phyloP scores from a whole-genome alignment of 2,329 filamentous ascomycete species.

The Sarocladium oryzae region DNA sequence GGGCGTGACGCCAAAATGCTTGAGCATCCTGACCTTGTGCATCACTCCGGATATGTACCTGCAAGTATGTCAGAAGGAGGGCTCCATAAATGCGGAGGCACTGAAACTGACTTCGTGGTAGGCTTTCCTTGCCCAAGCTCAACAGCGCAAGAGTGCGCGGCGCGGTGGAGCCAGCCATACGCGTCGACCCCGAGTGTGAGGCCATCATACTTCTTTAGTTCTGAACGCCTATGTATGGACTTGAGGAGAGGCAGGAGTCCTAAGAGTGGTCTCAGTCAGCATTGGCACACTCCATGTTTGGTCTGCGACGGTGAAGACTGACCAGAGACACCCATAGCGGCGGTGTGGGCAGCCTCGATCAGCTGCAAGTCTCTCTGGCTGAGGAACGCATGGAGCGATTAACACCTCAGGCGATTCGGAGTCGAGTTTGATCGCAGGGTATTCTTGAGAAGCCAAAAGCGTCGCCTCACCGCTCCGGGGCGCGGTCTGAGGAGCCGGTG shows the following conservation, averaged over 20 bases:
- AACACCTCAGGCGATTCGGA: neutral
- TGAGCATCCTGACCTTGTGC: constrained; percentile 86
- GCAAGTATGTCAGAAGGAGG: constrained; percentile 3
- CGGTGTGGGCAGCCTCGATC: neutral
- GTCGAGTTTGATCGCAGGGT: neutral
- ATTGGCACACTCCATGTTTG: neutral
- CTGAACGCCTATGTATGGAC: constrained; percentile 86
- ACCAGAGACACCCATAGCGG: constrained; percentile 33
- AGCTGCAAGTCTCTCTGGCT: neutral
- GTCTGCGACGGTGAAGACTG: neutral
- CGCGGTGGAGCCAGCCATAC: constrained; percentile 97
- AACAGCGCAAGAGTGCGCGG: constrained; percentile 81
- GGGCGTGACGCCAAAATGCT: constrained; percentile 88
- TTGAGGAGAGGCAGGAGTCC: constrained; percentile 88
- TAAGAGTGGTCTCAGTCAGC: constrained; percentile 28
- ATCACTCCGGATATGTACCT: constrained; percentile 89
- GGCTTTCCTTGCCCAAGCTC: constrained; percentile 85
- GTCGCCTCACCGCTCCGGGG: too few relatives aligned
- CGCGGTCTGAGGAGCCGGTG: neutral
- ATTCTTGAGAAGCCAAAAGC: too few relatives aligned
- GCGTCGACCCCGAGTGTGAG: constrained; percentile 92
- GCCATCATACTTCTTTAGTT: constrained; percentile 79
- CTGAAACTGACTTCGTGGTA: constrained; percentile 66
- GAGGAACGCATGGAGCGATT: neutral
- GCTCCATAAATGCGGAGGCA: neutral